Evolutionary conservation across 2,329 filamentous ascomycete genomes (phyloP).

Genomic region (Fusarium graminum): DNA sequence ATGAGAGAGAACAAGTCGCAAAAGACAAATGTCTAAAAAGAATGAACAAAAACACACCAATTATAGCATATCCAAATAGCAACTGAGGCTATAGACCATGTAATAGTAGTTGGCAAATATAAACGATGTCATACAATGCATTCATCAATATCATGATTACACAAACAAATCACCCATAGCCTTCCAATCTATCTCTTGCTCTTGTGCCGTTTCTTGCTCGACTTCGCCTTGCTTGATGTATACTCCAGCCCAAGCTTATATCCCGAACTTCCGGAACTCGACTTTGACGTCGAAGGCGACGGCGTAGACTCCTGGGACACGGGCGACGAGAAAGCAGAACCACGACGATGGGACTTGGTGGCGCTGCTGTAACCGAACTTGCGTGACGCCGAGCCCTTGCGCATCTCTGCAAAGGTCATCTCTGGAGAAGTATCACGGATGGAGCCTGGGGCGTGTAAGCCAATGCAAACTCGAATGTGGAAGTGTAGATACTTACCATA

Average conservation of each 20-base stretch:
- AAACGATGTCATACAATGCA: neutral
- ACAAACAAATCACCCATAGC: neutral
- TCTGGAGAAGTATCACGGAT: constrained; percentile 53
- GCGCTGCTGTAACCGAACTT: constrained; percentile 54
- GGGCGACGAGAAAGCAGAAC: constrained; percentile 47
- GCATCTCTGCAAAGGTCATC: constrained; percentile 54
- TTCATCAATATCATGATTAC: constrained; percentile 4
- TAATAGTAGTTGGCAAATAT: too few species aligned
- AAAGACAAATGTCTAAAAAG: neutral
- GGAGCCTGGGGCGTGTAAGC: constrained; percentile 47
- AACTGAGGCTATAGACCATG: constrained; percentile 1
- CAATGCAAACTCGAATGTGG: neutral
- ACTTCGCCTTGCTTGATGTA: constrained; percentile 47
- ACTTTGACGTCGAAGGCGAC: constrained; percentile 43
- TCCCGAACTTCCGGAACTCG: constrained; percentile 40
- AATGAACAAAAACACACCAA: neutral
- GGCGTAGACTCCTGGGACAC: constrained; percentile 27
- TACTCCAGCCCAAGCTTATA: constrained; percentile 52
- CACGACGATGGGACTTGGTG: constrained; percentile 50
- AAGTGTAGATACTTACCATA: constrained; percentile 51
- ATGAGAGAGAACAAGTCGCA: neutral
- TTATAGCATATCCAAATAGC: neutral
- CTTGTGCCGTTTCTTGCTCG: constrained; percentile 49
- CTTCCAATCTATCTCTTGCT: constrained; percentile 32
- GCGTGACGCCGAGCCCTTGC: constrained; percentile 55